phyloP scores from a whole-genome alignment of 371 early-diverging fungal species.

The Smittium culicis region DNA sequence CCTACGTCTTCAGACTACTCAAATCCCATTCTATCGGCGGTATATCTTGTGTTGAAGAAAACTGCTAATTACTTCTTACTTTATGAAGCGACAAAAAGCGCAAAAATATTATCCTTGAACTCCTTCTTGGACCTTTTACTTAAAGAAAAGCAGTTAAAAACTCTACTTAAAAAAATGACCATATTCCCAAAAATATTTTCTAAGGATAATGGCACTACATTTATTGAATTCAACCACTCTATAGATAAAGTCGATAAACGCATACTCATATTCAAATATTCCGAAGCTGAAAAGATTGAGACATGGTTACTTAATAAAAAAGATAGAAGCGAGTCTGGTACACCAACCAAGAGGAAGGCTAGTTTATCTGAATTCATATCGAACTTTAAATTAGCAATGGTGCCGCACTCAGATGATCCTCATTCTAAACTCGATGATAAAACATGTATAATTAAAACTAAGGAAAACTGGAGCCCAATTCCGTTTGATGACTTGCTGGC shows the following conservation, averaged over 20 bases:
- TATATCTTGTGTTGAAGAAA: not conserved
- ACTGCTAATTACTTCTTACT: not conserved
- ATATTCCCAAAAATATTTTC: not conserved
- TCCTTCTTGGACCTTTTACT: not conserved
- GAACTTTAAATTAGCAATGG: not conserved
- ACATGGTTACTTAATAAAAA: not conserved
- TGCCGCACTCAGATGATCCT: too few relatives aligned
- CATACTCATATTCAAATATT: not conserved
- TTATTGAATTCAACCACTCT: not conserved
- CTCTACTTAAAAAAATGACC: not conserved
- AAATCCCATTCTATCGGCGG: not conserved
- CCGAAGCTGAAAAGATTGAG: not conserved
- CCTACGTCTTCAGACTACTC: not conserved
- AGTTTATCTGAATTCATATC: not conserved
- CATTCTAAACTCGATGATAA: not conserved
- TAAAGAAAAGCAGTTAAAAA: not conserved
- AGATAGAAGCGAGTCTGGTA: not conserved
- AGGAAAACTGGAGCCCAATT: not conserved
- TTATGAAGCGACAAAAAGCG: not conserved
- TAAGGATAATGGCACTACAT: not conserved
- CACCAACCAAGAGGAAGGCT: not conserved
- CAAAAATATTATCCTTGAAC: not conserved
- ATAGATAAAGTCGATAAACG: not conserved
- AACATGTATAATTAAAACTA: not conserved
- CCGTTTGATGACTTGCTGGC: constrained; percentile 7